phyloP scores from a whole-genome alignment of 2,329 filamentous ascomycete species.

The Epichloe brachyelytri region DNA sequence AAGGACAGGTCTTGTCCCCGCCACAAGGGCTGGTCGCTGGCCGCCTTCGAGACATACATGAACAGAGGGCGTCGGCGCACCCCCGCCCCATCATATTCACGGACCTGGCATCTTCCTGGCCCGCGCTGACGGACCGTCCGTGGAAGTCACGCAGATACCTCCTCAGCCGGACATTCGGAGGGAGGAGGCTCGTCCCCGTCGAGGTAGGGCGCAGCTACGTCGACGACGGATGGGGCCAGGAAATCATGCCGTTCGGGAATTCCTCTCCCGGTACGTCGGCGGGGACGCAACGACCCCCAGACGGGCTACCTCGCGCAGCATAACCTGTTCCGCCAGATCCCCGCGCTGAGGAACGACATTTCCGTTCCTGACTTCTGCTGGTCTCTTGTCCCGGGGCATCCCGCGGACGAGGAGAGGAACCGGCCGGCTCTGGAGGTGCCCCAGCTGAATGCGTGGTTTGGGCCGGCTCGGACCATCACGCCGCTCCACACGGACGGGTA shows the following conservation, averaged over 20 bases:
- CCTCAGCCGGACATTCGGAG: constrained; percentile 58
- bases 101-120: constrained; percentile 54
- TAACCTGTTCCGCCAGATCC: constrained; percentile 73
- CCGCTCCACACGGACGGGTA: constrained; percentile 90
- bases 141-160: constrained; percentile 72
- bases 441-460: constrained; percentile 84
- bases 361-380: constrained; percentile 76
- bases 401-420: constrained; percentile 21
- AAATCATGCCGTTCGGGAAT: constrained; percentile 63
- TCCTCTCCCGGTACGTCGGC: constrained; percentile 50
- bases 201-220: constrained; percentile 83
- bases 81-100: constrained; percentile 58
- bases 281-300: not conserved
- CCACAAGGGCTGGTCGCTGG: constrained; percentile 35
- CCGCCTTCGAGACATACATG: constrained; percentile 50
- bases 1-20: constrained; percentile 14
- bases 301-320: constrained; percentile 86
- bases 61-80: constrained; percentile 22
- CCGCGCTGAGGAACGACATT: constrained; percentile 62
- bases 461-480: constrained; percentile 75
- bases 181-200: constrained; percentile 69
- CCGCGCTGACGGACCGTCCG: constrained; percentile 51
- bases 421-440: constrained; percentile 41
- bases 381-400: constrained; percentile 48
- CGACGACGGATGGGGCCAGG: constrained; percentile 72